Conservation (phyloP, 2,329 filamentous ascomycete species). For the Fusarium sp. region DNA sequence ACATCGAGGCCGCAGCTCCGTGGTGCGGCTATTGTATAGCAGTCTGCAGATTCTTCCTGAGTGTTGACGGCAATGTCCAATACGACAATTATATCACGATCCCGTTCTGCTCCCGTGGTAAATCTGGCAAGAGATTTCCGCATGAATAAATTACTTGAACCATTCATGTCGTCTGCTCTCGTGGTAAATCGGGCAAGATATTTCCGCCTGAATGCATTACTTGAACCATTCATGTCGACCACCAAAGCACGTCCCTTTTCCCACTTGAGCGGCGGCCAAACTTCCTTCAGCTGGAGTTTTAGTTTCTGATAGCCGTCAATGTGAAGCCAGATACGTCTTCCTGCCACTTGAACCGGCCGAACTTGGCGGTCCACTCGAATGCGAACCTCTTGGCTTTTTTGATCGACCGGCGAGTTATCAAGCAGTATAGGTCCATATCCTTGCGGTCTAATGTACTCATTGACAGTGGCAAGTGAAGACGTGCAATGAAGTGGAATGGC, state of each 20-base stretch:
- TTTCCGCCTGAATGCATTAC: accelerated
- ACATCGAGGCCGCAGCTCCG: accelerated
- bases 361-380: neutral
- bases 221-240: neutral
- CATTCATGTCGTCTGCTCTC: too few species aligned
- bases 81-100: neutral
- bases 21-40: neutral
- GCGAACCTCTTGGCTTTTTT: accelerated
- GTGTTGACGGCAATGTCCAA: neutral
- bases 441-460: neutral
- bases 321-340: neutral
- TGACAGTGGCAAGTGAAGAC: neutral
- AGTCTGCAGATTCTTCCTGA: neutral
- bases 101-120: neutral
- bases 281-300: neutral
- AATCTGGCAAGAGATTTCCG: neutral
- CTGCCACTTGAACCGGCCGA: accelerated
- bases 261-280: neutral
- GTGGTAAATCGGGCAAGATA: neutral
- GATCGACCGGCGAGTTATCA: accelerated
- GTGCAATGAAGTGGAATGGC: neutral
- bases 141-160: accelerated
- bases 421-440: neutral
- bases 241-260: constrained; percentile 3
- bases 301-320: neutral